These are phyloP conservation scores for Boletus subparvulus DNA, from an alignment of 768 basidiomycete species.

Conservation along the genomic window DNA sequence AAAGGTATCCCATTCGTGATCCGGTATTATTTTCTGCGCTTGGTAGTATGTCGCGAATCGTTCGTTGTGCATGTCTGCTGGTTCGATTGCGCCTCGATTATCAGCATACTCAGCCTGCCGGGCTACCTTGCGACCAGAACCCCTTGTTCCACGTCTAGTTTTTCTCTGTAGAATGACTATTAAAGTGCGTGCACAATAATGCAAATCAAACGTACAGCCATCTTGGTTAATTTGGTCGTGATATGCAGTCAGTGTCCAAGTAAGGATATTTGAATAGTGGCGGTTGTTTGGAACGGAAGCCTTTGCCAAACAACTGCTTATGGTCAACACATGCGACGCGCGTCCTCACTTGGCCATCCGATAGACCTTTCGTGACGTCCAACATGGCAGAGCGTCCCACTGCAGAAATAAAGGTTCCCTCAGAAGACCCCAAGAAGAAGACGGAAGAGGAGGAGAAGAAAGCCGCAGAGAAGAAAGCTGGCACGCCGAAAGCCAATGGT, in stretches of 20 bases:
- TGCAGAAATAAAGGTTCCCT: constrained; percentile 59
- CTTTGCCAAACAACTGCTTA: constrained; percentile 33
- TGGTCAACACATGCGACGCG: constrained; percentile 28
- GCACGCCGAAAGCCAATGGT: constrained; percentile 54
- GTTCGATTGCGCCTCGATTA: constrained; percentile 55
- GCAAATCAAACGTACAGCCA: constrained; percentile 16
- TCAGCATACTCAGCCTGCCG: constrained; percentile 25
- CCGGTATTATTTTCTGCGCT: constrained; percentile 71
- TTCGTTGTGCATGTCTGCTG: constrained; percentile 67
- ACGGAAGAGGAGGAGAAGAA: constrained; percentile 43
- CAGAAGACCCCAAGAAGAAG: constrained; percentile 78
- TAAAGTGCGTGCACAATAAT: background rate
- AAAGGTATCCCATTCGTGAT: constrained; percentile 78
- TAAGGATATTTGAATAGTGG: background rate
- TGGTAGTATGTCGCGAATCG: constrained; percentile 68
- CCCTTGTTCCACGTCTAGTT: constrained; percentile 15
- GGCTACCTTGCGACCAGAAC: constrained; percentile 10
- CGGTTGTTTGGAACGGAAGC: constrained; percentile 34
- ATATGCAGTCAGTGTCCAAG: background rate
- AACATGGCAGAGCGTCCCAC: constrained; percentile 60
- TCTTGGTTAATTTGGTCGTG: background rate
- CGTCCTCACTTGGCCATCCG: constrained; percentile 23
- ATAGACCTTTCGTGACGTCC: constrained; percentile 9
- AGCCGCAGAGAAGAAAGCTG: constrained; percentile 50
- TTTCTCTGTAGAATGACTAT: constrained; percentile 12